phyloP scores from a whole-genome alignment of 1,284 basidiomycete species.

The Phlebopus sp. region DNA sequence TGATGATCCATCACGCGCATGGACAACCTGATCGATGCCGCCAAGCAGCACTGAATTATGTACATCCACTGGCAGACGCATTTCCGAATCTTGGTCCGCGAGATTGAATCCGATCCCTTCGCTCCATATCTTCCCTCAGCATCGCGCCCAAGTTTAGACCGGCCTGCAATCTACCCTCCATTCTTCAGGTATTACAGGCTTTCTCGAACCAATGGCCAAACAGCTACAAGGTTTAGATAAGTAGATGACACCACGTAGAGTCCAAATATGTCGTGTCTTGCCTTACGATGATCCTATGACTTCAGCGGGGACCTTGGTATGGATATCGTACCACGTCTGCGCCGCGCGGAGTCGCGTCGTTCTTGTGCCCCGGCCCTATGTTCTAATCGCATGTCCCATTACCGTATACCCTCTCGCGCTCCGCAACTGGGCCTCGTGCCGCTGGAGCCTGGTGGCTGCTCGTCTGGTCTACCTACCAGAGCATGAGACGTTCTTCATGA shows the following conservation, averaged over 20 bases:
- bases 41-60: conserved; percentile 16
- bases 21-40: conserved; percentile 16
- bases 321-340: neutral
- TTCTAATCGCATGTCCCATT: neutral
- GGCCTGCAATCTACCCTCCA: conserved; percentile 22
- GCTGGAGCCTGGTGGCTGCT: too few relatives aligned
- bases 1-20: conserved; percentile 18
- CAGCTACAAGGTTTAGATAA: conserved; percentile 8
- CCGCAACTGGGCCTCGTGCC: too few relatives aligned
- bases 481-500: too few relatives aligned
- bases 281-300: too few relatives aligned
- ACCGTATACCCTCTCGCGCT: conserved; percentile 4
- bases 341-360: conserved; percentile 1
- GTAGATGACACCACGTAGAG: conserved; percentile 6
- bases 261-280: too few relatives aligned
- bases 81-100: conserved; percentile 27
- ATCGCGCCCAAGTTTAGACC: conserved; percentile 6
- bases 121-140: conserved; percentile 14
- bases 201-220: conserved; percentile 25
- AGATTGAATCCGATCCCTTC: conserved; percentile 19
- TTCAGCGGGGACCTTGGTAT: neutral
- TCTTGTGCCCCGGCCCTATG: conserved; percentile 3
- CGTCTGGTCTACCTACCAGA: too few relatives aligned
- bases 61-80: conserved; percentile 17
- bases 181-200: conserved; percentile 28